These are phyloP conservation scores for Cymbidium sinense DNA, from an alignment of 106 monocot genomes.

Conservation along the genomic window DNA sequence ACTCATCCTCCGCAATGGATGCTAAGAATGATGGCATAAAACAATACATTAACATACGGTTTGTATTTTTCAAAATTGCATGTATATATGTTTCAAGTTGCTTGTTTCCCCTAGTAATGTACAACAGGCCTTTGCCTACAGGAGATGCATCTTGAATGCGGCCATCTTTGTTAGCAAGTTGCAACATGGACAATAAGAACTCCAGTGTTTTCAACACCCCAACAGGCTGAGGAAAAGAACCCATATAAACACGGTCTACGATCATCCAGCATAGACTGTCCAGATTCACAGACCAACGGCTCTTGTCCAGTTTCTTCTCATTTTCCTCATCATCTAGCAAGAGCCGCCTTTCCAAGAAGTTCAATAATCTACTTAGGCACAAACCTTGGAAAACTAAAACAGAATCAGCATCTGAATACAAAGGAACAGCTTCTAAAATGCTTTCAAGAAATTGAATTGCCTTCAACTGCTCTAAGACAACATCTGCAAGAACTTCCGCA, in stretches of 20 bases:
- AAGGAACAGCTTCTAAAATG: conserved; percentile 75
- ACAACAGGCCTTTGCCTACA: conserved; percentile 72
- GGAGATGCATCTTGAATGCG: conserved; percentile 79
- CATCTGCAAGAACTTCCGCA: conserved; percentile 90
- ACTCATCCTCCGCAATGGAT: conserved; percentile 56
- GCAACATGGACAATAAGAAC: conserved; percentile 94
- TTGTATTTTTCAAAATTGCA: conserved; percentile 88
- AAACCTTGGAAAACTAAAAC: conserved; percentile 89
- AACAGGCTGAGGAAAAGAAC: conserved; percentile 72
- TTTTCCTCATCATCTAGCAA: conserved; percentile 94
- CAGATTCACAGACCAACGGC: conserved; percentile 84
- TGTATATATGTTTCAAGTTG: conserved; percentile 87
- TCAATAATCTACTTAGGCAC: conserved; percentile 91
- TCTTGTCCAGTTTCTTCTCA: conserved; percentile 83
- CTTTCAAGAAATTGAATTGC: conserved; percentile 64
- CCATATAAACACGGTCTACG: conserved; percentile 96
- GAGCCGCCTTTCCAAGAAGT: conserved; percentile 84
- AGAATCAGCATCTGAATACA: conserved; percentile 70
- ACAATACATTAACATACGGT: conserved; percentile 94
- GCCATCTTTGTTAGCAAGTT: conserved; percentile 93
- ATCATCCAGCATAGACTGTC: conserved; percentile 83
- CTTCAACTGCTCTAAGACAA: conserved; percentile 78
- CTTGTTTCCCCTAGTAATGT: conserved; percentile 68
- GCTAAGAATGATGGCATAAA: conserved; percentile 79
- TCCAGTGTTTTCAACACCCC: conserved; percentile 83